Evolutionary conservation across 352 stramenopile species (phyloP), one percentile per base, ranked within the genome.

Genomic region (Elongisporangium senticosum): DNA sequence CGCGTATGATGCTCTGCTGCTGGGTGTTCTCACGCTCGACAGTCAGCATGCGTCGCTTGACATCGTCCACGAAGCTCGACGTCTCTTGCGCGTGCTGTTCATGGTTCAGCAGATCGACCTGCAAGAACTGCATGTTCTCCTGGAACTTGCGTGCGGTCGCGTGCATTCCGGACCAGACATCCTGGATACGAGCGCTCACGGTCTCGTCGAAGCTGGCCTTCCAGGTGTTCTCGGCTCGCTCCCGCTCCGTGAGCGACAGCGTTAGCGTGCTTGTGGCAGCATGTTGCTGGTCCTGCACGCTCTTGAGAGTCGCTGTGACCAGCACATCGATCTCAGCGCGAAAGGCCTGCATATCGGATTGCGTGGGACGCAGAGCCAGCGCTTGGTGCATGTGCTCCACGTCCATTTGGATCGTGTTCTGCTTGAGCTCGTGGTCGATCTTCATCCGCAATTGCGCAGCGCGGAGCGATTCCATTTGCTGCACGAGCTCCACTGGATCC

Each of bases 191-290:
- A 15, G 71, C 65, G 0, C 62, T 67, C 21, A 89, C 76, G 3
- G 61, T 69, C 4, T 60, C 59, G 19, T 87, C 76, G 49, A 86
- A 89, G 5, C 65, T 55, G 0, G 74, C 51, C 53, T 89, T 89
- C 77, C 77, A 89, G 28, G 77, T 59, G 56, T 87, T 87, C 57
- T 81, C 76, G 13, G 55, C 53, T 17, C 86, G 59, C 40, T 80
- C 64, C 4, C 64, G 61, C 48, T 68, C 69, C 2, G 77, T 65
- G 2, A 87, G 53, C 15, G 62, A 64, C 14, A 68, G 13, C n/a
- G 65, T 73, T 21, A 82, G 55, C n/a, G 59, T 61, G 22, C 83
- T 69, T 24, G 62, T 67, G 26, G 77, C 51, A n/a, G 61, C 56
- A 7, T 66, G 49, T 6, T 77, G 65, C 48, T 77, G 54, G 0